phyloP scores from a whole-genome alignment of 1,139 yeast genomes.

The Hemisphaericaspora lyxosophila region DNA sequence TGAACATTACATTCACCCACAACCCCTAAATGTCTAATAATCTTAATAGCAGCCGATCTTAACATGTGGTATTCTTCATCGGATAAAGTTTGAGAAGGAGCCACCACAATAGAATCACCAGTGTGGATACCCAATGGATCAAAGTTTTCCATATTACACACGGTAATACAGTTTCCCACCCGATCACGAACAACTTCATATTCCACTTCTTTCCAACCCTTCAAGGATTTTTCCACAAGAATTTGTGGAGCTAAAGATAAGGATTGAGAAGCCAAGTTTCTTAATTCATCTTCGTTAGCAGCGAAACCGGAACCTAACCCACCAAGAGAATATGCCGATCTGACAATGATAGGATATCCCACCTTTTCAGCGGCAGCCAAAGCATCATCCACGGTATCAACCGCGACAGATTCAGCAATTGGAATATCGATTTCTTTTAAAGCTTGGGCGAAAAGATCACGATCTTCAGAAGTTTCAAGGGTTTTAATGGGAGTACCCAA shows the following conservation, averaged over 20 bases:
- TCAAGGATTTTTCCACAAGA: slow-evolving; percentile 91
- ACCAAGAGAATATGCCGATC: slow-evolving; percentile 97
- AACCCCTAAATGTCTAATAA: slow-evolving; percentile 96
- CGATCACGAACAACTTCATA: slow-evolving; percentile 98
- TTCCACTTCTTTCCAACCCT: slow-evolving; percentile 99
- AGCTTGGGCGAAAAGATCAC: slow-evolving; percentile 94
- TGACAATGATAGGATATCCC: slow-evolving; percentile 95
- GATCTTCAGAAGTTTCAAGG: slow-evolving; percentile 93
- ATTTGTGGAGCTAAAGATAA: slow-evolving; percentile 91
- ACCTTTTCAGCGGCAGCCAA: slow-evolving; percentile 79
- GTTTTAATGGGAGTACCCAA: slow-evolving; percentile 97
- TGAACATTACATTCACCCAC: slow-evolving; percentile 99
- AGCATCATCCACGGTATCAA: slow-evolving; percentile 90
- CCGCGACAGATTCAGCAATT: slow-evolving; percentile 95
- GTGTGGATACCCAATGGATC: slow-evolving; percentile 98
- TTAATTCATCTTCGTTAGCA: slow-evolving; percentile 72
- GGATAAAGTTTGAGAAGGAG: slow-evolving; percentile 95
- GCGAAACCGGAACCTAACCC: slow-evolving; percentile 99
- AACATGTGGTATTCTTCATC: slow-evolving; percentile 98
- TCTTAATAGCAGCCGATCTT: slow-evolving; percentile 94
- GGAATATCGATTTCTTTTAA: slow-evolving; percentile 91
- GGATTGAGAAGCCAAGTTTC: slow-evolving; percentile 84
- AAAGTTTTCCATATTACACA: slow-evolving; percentile 98
- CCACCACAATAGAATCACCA: slow-evolving; percentile 98
- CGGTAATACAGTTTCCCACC: slow-evolving; percentile 95